Percentiles rank a stretch among this genome's conserved stretches.
These are phyloP conservation scores for Trichoderma atrobrunneum DNA, from an alignment of 2,329 filamentous ascomycete genomes.

Conservation along the genomic window DNA sequence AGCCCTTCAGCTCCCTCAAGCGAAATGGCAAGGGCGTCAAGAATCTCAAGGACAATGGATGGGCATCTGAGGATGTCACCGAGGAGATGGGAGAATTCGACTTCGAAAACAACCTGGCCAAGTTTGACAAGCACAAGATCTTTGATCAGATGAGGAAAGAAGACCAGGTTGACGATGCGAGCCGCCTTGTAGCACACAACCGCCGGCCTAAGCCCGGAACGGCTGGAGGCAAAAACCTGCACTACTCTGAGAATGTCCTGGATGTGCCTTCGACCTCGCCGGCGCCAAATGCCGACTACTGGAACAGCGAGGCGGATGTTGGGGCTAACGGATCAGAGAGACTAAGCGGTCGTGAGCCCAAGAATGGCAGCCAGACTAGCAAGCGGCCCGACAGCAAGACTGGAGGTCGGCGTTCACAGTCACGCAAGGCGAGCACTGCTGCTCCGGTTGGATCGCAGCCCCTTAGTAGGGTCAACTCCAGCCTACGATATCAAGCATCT, in stretches of 20 bases:
- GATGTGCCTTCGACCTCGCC: conserved; percentile 50
- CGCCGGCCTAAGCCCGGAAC: conserved; percentile 66
- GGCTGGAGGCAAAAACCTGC: conserved; percentile 81
- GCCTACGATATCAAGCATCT: conserved; percentile 37
- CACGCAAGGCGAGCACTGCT: conserved; percentile 52
- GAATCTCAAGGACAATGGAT: conserved; percentile 65
- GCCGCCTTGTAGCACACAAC: conserved; percentile 88
- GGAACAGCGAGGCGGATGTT: conserved; percentile 75
- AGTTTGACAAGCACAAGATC: conserved; percentile 89
- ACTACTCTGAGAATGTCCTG: conserved; percentile 88
- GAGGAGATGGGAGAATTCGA: conserved; percentile 96
- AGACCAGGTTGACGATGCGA: conserved; percentile 83
- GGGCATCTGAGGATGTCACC: conserved; percentile 94
- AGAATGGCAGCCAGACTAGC: conserved; percentile 47
- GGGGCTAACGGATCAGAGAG: conserved; percentile 47
- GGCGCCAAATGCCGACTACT: conserved; percentile 51
- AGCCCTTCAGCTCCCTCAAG: conserved; percentile 61
- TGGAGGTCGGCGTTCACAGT: conserved; percentile 50
- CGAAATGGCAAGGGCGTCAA: conserved; percentile 49
- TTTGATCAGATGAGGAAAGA: conserved; percentile 91
- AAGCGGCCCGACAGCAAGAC: conserved; percentile 54
- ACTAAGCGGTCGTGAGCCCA: conserved; percentile 48
- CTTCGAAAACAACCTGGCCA: conserved; percentile 83
- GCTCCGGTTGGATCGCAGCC: conserved; percentile 37
- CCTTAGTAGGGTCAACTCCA: conserved; percentile 49